Percentiles rank a stretch among this genome's conserved stretches.
Evolutionary conservation across 257 asterid species (phyloP).

Genomic region (Paulownia fortunei): DNA sequence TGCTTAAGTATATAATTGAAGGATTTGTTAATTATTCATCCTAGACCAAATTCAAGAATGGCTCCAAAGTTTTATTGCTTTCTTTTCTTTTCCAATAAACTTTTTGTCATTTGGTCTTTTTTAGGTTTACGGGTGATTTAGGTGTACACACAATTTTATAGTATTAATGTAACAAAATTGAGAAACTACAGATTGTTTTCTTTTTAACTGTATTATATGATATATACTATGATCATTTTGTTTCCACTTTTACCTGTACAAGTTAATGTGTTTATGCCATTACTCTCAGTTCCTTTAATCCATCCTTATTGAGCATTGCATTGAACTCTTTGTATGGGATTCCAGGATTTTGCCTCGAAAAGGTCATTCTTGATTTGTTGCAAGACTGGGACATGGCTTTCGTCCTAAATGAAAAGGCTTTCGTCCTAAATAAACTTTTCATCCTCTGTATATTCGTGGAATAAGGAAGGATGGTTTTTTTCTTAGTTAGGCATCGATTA

Average conservation of each 20-base stretch:
- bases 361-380: too few relatives aligned
- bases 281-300: too few relatives aligned
- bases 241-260: background rate
- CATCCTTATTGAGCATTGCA: too few relatives aligned
- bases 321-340: too few relatives aligned
- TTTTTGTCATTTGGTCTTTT: background rate
- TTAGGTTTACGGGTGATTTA: background rate
- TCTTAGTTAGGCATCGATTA: too few relatives aligned
- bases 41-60: conserved; percentile 20
- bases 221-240: background rate
- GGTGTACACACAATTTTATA: background rate
- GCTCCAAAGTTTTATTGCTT: background rate
- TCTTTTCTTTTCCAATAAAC: conserved; percentile 11
- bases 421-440: too few relatives aligned
- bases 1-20: conserved; percentile 7
- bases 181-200: background rate
- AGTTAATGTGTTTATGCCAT: too few relatives aligned
- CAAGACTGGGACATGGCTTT: too few relatives aligned
- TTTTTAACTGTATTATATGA: background rate
- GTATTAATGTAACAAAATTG: conserved; percentile 17
- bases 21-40: conserved; percentile 35
- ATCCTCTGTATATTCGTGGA: too few relatives aligned
- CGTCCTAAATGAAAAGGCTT: too few relatives aligned
- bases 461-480: too few relatives aligned
- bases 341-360: too few relatives aligned